A percentile compares a stretch with the other conserved stretches of the same genome.
Evolutionary conservation across 106 monocot genomes (phyloP).

Genomic region (Narthecium ossifragum): DNA sequence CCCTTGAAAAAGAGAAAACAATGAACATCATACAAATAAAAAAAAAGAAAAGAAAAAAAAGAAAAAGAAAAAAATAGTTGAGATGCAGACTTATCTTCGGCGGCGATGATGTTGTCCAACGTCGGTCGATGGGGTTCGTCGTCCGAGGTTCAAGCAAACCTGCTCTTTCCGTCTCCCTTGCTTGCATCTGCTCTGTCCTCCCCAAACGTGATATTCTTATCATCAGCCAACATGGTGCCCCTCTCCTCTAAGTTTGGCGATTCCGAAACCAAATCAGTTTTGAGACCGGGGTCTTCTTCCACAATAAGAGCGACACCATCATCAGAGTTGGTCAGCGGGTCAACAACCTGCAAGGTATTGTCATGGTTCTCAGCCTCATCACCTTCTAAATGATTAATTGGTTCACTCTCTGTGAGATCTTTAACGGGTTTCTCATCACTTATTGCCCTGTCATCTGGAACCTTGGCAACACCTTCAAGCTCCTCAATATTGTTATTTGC

Average conservation of each 20-base stretch:
- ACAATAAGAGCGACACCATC: not conserved
- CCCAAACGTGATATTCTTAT: not conserved
- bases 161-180: not conserved
- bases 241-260: not conserved
- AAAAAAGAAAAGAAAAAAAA: no score
- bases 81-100: no score
- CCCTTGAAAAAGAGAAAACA: no score
- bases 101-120: no score
- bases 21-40: no score
- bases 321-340: not conserved
- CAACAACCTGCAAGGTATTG: not conserved
- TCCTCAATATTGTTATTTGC: not conserved
- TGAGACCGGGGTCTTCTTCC: not conserved
- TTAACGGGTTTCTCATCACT: not conserved
- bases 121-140: no score
- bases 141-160: slow-evolving; percentile 45
- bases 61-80: no score
- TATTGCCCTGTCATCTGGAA: not conserved
- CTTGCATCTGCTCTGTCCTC: not conserved
- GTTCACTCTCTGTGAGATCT: not conserved
- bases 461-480: slow-evolving; percentile 9
- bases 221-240: not conserved
- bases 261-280: not conserved
- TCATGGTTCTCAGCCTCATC: not conserved
- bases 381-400: not conserved